These are phyloP conservation scores for Microascus cirrosus DNA, from an alignment of 2,329 filamentous ascomycete species.

Conservation along the genomic window DNA sequence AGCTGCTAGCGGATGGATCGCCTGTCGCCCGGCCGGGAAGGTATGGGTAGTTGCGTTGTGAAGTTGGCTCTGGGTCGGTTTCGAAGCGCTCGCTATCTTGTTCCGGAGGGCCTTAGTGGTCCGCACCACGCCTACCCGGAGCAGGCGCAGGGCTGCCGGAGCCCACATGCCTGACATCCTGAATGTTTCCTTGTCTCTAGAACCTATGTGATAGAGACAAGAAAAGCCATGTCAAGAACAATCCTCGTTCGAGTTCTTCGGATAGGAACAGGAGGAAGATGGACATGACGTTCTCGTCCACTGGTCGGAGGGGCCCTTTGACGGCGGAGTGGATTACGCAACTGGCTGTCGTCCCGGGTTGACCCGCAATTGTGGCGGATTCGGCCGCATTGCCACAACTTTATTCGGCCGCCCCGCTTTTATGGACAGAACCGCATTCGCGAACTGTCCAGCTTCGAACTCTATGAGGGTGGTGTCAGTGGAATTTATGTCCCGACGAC, in stretches of 20 bases:
- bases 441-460: too few relatives aligned
- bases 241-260: neutral
- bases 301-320: neutral
- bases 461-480: too few relatives aligned
- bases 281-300: neutral
- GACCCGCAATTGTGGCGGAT: conserved; percentile 3
- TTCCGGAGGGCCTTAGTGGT: conserved; percentile 38
- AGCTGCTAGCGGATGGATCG: conserved; percentile 38
- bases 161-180: conserved; percentile 49
- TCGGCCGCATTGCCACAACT: neutral
- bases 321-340: neutral
- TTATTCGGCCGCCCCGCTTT: neutral
- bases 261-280: neutral
- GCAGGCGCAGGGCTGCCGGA: conserved; percentile 41
- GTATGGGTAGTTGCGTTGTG: conserved; percentile 30
- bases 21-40: conserved; percentile 26
- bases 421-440: neutral
- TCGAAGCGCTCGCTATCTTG: conserved; percentile 32
- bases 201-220: neutral
- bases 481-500: too few relatives aligned
- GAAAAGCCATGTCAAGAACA: neutral
- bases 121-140: conserved; percentile 39
- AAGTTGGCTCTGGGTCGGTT: conserved; percentile 31
- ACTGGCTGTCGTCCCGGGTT: neutral
- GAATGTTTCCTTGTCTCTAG: conserved; percentile 7